Base-by-base conservation (phyloP, 2,329 filamentous ascomycete genomes). In the Exophiala aquamarina region DNA sequence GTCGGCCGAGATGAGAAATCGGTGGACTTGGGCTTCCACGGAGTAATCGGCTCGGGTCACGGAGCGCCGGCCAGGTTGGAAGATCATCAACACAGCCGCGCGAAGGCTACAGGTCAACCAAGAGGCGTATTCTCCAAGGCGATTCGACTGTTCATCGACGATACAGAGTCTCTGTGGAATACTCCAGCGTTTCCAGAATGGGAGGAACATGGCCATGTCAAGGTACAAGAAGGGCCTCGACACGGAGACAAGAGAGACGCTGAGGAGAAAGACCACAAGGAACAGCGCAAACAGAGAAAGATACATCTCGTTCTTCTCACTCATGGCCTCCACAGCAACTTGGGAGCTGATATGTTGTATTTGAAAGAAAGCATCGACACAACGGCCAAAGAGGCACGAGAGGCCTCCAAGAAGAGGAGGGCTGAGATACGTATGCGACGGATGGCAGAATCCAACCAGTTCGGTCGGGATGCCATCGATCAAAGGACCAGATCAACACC, bases 341-440 rank as follows among this genome's bases (percentile, higher is more conserved):
- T 96, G 10, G 89, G 93, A 4, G 87, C 90, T 17, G 93, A 98
- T 65, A 95, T 98, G 93, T 75, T 98, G 15, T 98, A 88, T 64
- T 71, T 98, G 66, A 98, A 98, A 64, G 93, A 98, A 69, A 95
- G 89, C 67, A 97, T 98, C 53, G 93, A 98, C 70, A 82, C 83
- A 20, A 84, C 88, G 2, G 86, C 85, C 3, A 84, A 75, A 59
- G 83, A 92, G 63, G 86, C 88, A 20, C 84, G 84, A 58, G 71
- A 82, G 40, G 84, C 88, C 65, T 81, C 83, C 29, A 84, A 77
- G 63, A 76, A 72, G 40, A 76, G 86, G 48, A 80, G 76, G 58
- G 74, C 72, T 37, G 47, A 46, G 74, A 69, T 58, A 71, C 78
- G 61, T 67, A 72, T 62, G 63, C 70, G 61, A 60, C 64, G 69